Base-by-base conservation (phyloP, 139 green algal genomes). In the Chlorella sp. region DNA sequence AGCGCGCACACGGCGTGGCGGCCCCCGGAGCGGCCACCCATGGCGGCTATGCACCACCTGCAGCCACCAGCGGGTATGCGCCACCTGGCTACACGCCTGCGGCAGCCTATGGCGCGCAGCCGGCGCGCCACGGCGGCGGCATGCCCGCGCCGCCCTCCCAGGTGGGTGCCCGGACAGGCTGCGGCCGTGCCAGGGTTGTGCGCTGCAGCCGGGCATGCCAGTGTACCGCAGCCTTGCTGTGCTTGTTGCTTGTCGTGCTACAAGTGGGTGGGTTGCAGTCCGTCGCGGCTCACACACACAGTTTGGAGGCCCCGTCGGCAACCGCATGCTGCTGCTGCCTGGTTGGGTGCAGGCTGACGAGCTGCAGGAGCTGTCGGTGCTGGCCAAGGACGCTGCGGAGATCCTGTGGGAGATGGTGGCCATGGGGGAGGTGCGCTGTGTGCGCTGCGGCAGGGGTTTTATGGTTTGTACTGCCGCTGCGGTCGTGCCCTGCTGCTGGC, bases 401-500 rank as follows among this genome's bases (percentile, higher is more conserved):
- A 87, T 93, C 32, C 64, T 93, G 68, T 93, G 87, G 85, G 90
- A 93, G 83, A 89, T 93, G 89, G 90, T 89, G 41, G 90, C 90
- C 34, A 89, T 93, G 87, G 85, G 89, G 32, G 87, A 92, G 44
- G 69, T 60, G 51, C 51, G 51, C 51, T 60, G 51, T 16, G 2
- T 60, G 51, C 51, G 51, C 51, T 60, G 51, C 8, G 13, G 22
- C 51, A 60, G 13, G 24, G 9, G 13, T 60, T 11, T 60, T 60
- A 11, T 54, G 7, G 46, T 11, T 7, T 54, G n/a, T n/a, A n/a
- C n/a, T n/a, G n/a, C n/a, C n/a, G n/a, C n/a, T n/a, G n/a, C n/a
- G n/a, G n/a, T n/a, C n/a, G n/a, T n/a, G n/a, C n/a, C n/a, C n/a
- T n/a, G n/a, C n/a, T n/a, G n/a, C n/a, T n/a, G n/a, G n/a, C n/a